Percentiles rank a stretch among this genome's conserved stretches.
Evolutionary conservation across 73 alveolate species (phyloP).

Genomic region (Paramecium pentaurelia): DNA sequence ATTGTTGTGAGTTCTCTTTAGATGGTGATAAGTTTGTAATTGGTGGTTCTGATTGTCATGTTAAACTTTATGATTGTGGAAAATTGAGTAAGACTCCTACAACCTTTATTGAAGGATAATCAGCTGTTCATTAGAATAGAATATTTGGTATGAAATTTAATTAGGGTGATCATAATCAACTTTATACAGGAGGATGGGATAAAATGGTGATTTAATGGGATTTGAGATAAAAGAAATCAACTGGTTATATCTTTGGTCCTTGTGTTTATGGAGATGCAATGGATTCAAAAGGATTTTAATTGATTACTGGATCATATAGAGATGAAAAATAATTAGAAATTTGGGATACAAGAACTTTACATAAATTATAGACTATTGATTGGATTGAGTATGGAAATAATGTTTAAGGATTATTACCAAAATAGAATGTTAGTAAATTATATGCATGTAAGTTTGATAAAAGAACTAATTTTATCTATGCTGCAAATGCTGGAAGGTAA

Average conservation of each 20-base stretch:
- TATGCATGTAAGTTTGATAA: slow-evolving; percentile 11
- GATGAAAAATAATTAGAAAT: slow-evolving; percentile 52
- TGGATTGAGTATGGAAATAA: slow-evolving; percentile 41
- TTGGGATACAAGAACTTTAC: slow-evolving; percentile 52
- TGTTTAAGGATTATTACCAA: not conserved
- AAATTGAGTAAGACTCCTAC: slow-evolving; percentile 9
- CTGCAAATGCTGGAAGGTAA: slow-evolving; percentile 42
- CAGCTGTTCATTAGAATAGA: slow-evolving; percentile 52
- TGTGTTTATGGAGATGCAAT: slow-evolving; percentile 47
- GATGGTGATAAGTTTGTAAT: slow-evolving; percentile 56
- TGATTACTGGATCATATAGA: slow-evolving; percentile 50
- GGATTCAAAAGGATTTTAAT: slow-evolving; percentile 42
- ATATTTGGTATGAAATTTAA: slow-evolving; percentile 46
- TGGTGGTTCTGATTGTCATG: slow-evolving; percentile 56
- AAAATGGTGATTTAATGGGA: slow-evolving; percentile 53
- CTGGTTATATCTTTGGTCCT: slow-evolving; percentile 61
- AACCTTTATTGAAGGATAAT: slow-evolving; percentile 1
- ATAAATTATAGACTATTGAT: slow-evolving; percentile 8
- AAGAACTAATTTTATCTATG: not conserved
- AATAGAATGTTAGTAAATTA: not conserved
- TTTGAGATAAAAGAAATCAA: slow-evolving; percentile 23
- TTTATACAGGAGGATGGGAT: slow-evolving; percentile 59
- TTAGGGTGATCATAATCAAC: not conserved
- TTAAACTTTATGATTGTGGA: slow-evolving; percentile 52
- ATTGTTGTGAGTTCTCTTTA: slow-evolving; percentile 48